Percentiles rank a stretch among this genome's conserved stretches.
phyloP scores from a whole-genome alignment of 1,139 yeast genomes.

The Wickerhamomyces sp. region DNA sequence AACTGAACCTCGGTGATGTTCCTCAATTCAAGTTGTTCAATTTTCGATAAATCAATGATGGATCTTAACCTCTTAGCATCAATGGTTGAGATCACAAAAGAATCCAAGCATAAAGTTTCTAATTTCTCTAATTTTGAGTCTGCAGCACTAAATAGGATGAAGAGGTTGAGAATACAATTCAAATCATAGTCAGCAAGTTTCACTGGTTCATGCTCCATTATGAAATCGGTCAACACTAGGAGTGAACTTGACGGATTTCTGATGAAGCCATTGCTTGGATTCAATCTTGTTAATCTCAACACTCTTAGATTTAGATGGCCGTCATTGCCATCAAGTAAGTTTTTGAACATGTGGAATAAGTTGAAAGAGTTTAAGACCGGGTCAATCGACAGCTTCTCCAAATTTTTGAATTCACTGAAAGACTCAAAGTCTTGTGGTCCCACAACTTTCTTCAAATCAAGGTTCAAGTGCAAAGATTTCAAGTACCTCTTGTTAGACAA shows the following conservation, averaged over 20 bases:
- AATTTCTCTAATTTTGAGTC: conserved; percentile 4
- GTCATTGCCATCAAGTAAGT: conserved; percentile 12
- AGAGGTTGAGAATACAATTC: conserved; percentile 9
- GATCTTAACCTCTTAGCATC: conserved; percentile 12
- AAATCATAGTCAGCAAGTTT: conserved; percentile 15
- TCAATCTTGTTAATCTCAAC: conserved; percentile 10
- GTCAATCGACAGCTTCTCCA: conserved; percentile 18
- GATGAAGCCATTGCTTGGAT: conserved; percentile 11
- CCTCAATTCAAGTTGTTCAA: conserved; percentile 14
- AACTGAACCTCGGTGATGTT: conserved; percentile 19
- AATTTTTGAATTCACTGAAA: conserved; percentile 13
- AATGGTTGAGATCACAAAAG: conserved; percentile 10
- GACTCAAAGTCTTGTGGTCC: conserved; percentile 8
- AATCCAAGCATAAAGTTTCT: conserved; percentile 11
- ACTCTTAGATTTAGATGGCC: conserved; percentile 2
- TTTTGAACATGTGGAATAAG: conserved; percentile 16
- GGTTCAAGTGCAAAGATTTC: conserved; percentile 12
- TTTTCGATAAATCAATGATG: conserved; percentile 6
- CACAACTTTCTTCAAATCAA: conserved; percentile 16
- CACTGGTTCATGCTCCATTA: conserved; percentile 12
- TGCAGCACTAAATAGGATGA: conserved; percentile 5
- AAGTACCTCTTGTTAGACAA: conserved; percentile 18
- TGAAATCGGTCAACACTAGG: conserved; percentile 15
- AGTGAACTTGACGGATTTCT: conserved; percentile 13
- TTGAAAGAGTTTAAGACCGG: conserved; percentile 19